Base-by-base conservation (phyloP, 2,329 filamentous ascomycete genomes). In the Aspergillus fumigatiaffinis region DNA sequence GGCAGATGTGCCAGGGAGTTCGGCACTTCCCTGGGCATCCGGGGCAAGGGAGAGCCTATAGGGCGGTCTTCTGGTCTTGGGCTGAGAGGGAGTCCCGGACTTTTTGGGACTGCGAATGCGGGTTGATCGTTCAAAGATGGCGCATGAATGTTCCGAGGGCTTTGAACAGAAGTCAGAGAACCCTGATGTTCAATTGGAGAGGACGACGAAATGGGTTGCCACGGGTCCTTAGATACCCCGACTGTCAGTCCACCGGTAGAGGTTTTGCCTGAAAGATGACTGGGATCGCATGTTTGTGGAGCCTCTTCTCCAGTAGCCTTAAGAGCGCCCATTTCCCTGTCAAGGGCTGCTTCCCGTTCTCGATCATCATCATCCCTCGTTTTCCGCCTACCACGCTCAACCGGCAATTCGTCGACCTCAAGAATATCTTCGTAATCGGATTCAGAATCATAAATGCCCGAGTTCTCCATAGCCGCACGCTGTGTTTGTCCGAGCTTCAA, bases 331-430 rank as follows among this genome's bases (percentile, higher is more conserved):
- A 87, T 71, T 82, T 87, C 79, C 89, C 91, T 84, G 51, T 82
- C 82, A 50, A 83, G 71, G 1, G 83, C 85, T n/a, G 87, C 73
- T 69, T 93, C 90, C 50, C 92, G 85, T 54, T 91, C 84, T 54
- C 82, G 82, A 64, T 97, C 91, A 67, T 97, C 92, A 60, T 96
- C 91, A 71, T 93, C 91, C 53, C 92, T 84, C 2, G 92, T 96
- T 73, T 89, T 91, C 65, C 91, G 83, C 58, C 92, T 84, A 8
- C 92, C 93, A 60, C 92, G 84, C 53, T 85, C 76, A 38, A 82
- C 76, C 0, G 82, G 78, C 51, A 87, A 78, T 61, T 89, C 87
- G 48, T 87, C 82, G 3, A 88, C 85, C 60, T 90, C 87, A 12
- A 91, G 75, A 38, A 89, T 82, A 61, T 92, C 89, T 58, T 94